Base-by-base conservation (phyloP, 2,329 filamentous ascomycete species). In the Botrytis fabae region DNA sequence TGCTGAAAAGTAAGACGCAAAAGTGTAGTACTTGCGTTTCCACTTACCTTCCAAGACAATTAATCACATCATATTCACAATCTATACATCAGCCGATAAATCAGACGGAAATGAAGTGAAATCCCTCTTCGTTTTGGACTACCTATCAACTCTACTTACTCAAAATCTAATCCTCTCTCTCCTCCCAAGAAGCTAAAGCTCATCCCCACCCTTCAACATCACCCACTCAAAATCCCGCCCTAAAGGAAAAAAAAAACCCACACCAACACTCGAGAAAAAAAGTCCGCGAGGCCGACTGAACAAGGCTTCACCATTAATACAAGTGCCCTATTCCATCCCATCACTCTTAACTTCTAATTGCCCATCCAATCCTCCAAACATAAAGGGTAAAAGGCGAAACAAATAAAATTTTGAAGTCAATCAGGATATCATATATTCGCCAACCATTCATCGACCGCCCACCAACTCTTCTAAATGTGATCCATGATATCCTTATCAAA, bases 341-440 rank as follows among this genome's bases (percentile, higher is more conserved):
- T 51, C 69, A 62, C 59, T 60, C 59, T 32, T 22, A 63, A 28
- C 59, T 64, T 71, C 69, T 71, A 70, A 48, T 64, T 44, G 65
- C 18, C 59, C 35, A 35, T 38, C 44, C 46, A 65, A 28, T 38
- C 65, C 59, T 57, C n/a, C 48, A 68, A 57, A n/a, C 25, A 20
- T 32, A 32, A 68, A 68, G 35, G 48, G 51, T 28, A 57, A 68
- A 57, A 68, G 25, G 65, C 65, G 48, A 57, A 42, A 71, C n/a
- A 69, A 44, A n/a, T 46, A 61, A 61, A 61, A 20, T 46, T 61
- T 63, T 51, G 42, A 54, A 44, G 28, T 51, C 60, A 64, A 63
- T 64, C 69, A 62, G 69, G 69, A 69, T 69, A 69, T 69, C 66
- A 71, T 71, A 71, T 64, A 64, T 71, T 71, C 69, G 69, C 66